Evolutionary conservation across 1,139 yeast genomes (phyloP).

Genomic region (Blastobotrys proliferans): DNA sequence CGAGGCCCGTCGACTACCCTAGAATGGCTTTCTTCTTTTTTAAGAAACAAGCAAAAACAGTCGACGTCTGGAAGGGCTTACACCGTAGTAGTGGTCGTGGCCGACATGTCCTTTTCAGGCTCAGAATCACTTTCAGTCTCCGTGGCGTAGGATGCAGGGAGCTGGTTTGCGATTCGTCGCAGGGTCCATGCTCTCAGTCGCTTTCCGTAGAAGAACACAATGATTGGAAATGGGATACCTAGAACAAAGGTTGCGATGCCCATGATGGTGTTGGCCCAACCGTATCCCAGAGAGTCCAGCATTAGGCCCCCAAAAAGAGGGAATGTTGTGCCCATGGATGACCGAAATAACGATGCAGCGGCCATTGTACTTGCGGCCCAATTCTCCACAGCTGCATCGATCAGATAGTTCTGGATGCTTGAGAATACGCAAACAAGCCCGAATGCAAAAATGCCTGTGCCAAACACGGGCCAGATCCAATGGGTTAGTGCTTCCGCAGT

Average conservation of each 20-base stretch:
- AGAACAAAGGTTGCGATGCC: slow-evolving; percentile 51
- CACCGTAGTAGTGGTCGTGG: too few species aligned
- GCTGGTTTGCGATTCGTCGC: neutral
- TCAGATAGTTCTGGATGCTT: slow-evolving; percentile 55
- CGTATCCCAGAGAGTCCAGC: slow-evolving; percentile 44
- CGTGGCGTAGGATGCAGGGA: too few species aligned
- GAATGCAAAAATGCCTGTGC: slow-evolving; percentile 52
- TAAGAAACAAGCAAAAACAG: too few species aligned
- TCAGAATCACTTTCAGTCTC: too few species aligned
- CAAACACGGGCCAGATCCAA: slow-evolving; percentile 59
- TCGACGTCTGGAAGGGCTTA: too few species aligned
- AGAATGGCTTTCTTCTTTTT: neutral
- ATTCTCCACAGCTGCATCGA: slow-evolving; percentile 48
- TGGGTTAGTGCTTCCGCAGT: slow-evolving; percentile 44
- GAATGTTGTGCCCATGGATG: slow-evolving; percentile 53
- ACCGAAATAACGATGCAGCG: slow-evolving; percentile 59
- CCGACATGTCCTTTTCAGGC: too few species aligned
- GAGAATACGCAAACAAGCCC: slow-evolving; percentile 58
- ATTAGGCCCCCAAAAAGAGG: slow-evolving; percentile 35
- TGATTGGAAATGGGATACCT: slow-evolving; percentile 62
- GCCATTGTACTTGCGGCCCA: slow-evolving; percentile 57
- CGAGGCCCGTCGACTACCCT: neutral
- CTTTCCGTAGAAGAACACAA: slow-evolving; percentile 55
- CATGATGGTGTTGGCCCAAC: slow-evolving; percentile 65
- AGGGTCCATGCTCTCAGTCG: slow-evolving; percentile 53